Conservation (phyloP, 2,329 filamentous ascomycete species). For the Epichloe festucae region DNA sequence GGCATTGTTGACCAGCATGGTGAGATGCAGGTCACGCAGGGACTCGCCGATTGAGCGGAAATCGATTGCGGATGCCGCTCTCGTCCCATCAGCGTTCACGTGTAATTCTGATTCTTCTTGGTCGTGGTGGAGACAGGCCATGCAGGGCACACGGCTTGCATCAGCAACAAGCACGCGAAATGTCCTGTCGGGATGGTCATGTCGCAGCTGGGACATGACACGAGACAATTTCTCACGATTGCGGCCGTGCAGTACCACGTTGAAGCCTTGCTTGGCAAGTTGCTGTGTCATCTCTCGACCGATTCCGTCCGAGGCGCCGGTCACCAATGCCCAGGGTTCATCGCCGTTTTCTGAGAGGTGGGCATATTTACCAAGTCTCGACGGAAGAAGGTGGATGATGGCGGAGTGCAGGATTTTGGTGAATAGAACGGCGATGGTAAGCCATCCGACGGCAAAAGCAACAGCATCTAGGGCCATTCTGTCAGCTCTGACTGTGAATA, state of each 20-base stretch:
- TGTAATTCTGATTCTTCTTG: constrained; percentile 6
- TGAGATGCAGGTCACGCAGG: constrained; percentile 27
- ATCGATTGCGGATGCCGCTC: no score
- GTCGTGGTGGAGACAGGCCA: neutral
- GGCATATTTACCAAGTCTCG: neutral
- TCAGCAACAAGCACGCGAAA: constrained; percentile 32
- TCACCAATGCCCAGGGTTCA: constrained; percentile 27
- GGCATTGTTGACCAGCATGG: constrained; percentile 44
- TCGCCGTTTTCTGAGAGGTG: neutral
- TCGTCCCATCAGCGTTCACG: constrained; percentile 7
- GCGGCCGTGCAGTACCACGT: constrained; percentile 44
- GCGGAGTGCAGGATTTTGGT: neutral
- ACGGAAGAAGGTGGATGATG: neutral
- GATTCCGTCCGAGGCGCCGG: constrained; percentile 40
- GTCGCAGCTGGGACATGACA: constrained; percentile 26
- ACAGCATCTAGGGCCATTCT: neutral
- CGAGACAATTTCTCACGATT: constrained; percentile 32
- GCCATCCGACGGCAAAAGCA: neutral
- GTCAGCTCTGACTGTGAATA: neutral
- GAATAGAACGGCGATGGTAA: neutral
- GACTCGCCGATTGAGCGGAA: constrained; percentile 7
- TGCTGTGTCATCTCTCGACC: constrained; percentile 38
- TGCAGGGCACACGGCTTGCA: constrained; percentile 12
- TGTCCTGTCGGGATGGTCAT: constrained; percentile 23
- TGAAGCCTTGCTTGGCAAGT: constrained; percentile 39